Evolutionary conservation across 208 protist genomes (phyloP).

Genomic region (Crithidia thermophila): DNA sequence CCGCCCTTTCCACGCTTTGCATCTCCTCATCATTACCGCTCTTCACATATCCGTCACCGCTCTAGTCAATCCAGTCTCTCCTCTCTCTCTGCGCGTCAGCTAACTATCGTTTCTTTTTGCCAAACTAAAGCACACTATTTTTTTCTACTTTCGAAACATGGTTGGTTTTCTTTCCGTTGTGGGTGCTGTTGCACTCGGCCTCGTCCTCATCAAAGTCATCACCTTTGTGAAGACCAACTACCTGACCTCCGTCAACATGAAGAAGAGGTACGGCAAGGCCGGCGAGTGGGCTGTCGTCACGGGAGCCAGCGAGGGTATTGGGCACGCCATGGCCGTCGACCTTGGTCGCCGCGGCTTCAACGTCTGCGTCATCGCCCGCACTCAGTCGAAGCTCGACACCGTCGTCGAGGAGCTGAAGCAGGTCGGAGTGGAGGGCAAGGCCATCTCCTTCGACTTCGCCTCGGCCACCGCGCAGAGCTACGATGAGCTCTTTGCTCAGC

Average conservation of each 20-base stretch:
- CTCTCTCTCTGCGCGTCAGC: too few species aligned
- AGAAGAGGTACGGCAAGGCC: conserved; percentile 67
- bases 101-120: too few species aligned
- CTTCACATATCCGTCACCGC: too few species aligned
- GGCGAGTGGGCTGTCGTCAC: conserved; percentile 94
- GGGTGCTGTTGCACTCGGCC: conserved; percentile 40
- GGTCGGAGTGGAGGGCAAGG: conserved; percentile 69
- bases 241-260: conserved; percentile 60
- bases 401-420: conserved; percentile 72
- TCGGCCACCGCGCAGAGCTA: conserved; percentile 60
- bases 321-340: conserved; percentile 88
- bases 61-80: too few species aligned
- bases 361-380: conserved; percentile 91
- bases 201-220: conserved; percentile 42
- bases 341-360: conserved; percentile 92
- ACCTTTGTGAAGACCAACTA: conserved; percentile 59
- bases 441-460: conserved; percentile 89
- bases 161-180: conserved; percentile 31
- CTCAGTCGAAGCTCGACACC: conserved; percentile 82
- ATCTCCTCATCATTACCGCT: too few species aligned
- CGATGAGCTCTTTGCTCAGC: conserved; percentile 49
- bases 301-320: conserved; percentile 95
- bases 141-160: conserved; percentile 11
- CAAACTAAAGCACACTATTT: too few species aligned
- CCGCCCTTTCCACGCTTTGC: too few species aligned